phyloP scores from a whole-genome alignment of 306 rosid genomes.

The Prinsepia uniflora region DNA sequence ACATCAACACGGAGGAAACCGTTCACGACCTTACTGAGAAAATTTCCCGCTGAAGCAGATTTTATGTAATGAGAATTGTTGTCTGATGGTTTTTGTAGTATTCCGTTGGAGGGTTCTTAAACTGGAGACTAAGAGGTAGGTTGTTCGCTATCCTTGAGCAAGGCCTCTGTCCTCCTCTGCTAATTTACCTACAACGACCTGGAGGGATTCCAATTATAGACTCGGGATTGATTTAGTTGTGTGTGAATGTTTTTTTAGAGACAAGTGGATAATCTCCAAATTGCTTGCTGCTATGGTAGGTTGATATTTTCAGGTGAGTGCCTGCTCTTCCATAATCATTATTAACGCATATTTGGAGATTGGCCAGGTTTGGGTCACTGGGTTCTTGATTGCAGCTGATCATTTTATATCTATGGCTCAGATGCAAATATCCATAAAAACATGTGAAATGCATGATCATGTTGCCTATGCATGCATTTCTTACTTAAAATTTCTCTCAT shows the following conservation, averaged over 20 bases:
- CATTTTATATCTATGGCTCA: conserved; percentile 18
- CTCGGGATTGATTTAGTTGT: conserved; percentile 76
- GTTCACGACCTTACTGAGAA: conserved; percentile 86
- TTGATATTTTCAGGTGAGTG: conserved; percentile 99
- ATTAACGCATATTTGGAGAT: conserved; percentile 43
- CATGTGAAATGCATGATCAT: conserved; percentile 18
- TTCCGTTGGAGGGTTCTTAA: conserved; percentile 75
- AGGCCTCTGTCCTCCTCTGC: conserved; percentile 70
- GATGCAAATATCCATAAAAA: conserved; percentile 2
- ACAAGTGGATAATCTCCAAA: conserved; percentile 93
- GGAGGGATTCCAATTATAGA: conserved; percentile 54
- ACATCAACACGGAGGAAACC: conserved; percentile 84
- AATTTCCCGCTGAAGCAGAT: conserved; percentile 38
- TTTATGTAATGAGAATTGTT: conserved; percentile 84
- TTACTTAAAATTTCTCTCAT: background rate
- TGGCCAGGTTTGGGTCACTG: conserved; percentile 30
- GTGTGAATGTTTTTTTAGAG: conserved; percentile 96
- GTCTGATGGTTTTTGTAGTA: conserved; percentile 64
- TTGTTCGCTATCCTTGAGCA: conserved; percentile 73
- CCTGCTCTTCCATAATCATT: conserved; percentile 46
- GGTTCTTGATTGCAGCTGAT: conserved; percentile 45
- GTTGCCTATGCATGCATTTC: conserved; percentile 12
- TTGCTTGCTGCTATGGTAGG: conserved; percentile 98
- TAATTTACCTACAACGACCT: conserved; percentile 38
- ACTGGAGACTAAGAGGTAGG: conserved; percentile 97